Conservation (phyloP, 345 rosid genomes). For the Gossypioides kirkii region DNA sequence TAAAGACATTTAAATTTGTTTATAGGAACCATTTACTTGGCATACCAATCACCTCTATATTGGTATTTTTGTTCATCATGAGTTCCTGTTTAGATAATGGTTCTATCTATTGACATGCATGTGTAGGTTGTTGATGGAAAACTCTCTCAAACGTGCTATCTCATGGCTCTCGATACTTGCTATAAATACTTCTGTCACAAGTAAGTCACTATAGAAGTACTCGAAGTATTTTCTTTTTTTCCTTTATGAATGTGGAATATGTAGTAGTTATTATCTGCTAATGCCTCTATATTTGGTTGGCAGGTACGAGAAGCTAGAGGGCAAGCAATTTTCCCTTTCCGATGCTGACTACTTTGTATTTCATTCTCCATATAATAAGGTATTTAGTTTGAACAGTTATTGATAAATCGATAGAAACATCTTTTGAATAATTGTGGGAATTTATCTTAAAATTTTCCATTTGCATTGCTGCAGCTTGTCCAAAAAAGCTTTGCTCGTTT, state of each 20-base stretch:
- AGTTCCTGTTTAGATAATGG: background rate
- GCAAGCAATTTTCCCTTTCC: constrained; percentile 70
- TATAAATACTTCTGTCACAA: constrained; percentile 77
- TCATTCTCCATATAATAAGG: constrained; percentile 99
- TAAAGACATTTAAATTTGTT: constrained; percentile 23
- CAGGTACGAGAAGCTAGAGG: constrained; percentile 83
- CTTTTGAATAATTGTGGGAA: background rate
- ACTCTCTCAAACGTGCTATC: constrained; percentile 98
- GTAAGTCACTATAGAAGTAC: constrained; percentile 35
- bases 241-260: constrained; percentile 5
- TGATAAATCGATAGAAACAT: background rate
- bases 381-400: constrained; percentile 18
- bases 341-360: constrained; percentile 83
- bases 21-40: background rate
- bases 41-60: background rate
- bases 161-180: constrained; percentile 94
- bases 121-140: constrained; percentile 98
- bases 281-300: constrained; percentile 14
- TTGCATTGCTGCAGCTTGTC: constrained; percentile 70
- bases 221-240: background rate
- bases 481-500: constrained; percentile 98
- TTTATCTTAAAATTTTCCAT: constrained; percentile 12
- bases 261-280: constrained; percentile 6
- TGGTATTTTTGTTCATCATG: background rate
- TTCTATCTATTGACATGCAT: constrained; percentile 2